Base-by-base conservation (phyloP, 2,329 filamentous ascomycete genomes). In the Apiospora malaysiana region DNA sequence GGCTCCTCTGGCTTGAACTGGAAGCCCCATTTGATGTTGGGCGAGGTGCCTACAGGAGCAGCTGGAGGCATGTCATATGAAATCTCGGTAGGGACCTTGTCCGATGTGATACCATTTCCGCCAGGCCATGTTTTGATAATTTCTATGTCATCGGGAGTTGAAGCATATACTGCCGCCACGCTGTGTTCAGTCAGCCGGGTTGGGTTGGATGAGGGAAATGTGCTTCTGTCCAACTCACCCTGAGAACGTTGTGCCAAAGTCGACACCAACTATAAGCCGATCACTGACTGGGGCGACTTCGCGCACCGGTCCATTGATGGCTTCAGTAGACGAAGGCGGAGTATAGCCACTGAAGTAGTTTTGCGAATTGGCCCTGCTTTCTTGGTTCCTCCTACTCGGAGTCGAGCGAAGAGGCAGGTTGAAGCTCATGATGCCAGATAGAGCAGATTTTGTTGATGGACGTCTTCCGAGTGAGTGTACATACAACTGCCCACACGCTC, bases 61-160 rank as follows among this genome's bases (percentile, higher is more conserved):
- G 80, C 75, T 68, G 81, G 78, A 69, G 83, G 80, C 43, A 83
- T 80, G 71, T 87, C 85, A 75, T 90, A 90, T 74, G 92, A 91
- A 69, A 95, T 91, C 80, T 95, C 93, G 18, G 92, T 94, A 1
- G 93, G 93, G 1, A 95, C 93, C 84, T 95, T 95, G 84, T 95
- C 93, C 46, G 92, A 94, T n/a, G 93, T 94, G 82, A 95, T 94
- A 76, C 92, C 92, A 78, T 95, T 94, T 40, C 92, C 92, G 37
- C 93, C 93, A 0, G 93, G 93, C 93, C 93, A 95, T 18, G 89
- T 92, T 83, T 94, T 94, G 83, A 95, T 94, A 76, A 94, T 93
- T 78, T 94, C 92, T 71, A 95, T 86, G 79, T 94, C 93, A 79
- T 95, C 92, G 16, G 93, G 92, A 1, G 90, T 93, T 4, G 90